Evolutionary conservation across 192 early-diverging fungal genomes (phyloP), one percentile per base, ranked within the genome.

Genomic region (Phycomyces nitens): DNA sequence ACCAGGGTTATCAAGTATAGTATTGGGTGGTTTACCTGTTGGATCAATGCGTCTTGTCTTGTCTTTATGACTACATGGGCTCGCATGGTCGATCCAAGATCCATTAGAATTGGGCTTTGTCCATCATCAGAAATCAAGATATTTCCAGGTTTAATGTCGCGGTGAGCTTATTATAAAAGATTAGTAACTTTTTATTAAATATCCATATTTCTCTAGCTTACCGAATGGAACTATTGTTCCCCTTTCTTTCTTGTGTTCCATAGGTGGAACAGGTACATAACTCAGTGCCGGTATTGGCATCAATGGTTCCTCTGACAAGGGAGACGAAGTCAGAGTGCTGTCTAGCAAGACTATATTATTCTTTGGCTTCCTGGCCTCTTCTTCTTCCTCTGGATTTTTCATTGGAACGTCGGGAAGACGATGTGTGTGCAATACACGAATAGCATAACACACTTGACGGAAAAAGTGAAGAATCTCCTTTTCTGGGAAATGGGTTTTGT

Each of bases 81-180:
- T 8, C 59, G 57, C 9, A 70, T 64, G 41, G 81, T 76, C 23
- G 86, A 88, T 39, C 89, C 89, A 69, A 90, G 81, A 67, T 90
- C 89, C 83, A 88, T 86, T 16, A 90, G 66, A 1, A 90, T 63
- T 0, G 87, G 83, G 16, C 78, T 82, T 21, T 66, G 43, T 16
- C 79, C 77, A 62, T 88, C 86, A 64, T 87, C 84, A 2, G 70
- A 62, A 54, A 90, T 76, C 64, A 90, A 66, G 0, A 88, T 76
- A 59, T 90, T 90, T n/a, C 70, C 68, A n/a, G 86, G 86, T 69
- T 90, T 90, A 62, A 90, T 83, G 62, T 90, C 88, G 14, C 88
- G 69, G 58, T 90, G 88, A 27, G 80, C 83, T 64, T 79, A 88
- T 9, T 78, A 69, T 41, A 73, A 68, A 73, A 71, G 40, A 43